phyloP scores from a whole-genome alignment of 176 grass and related monocot genomes.

The Puccinellia tenuiflora region DNA sequence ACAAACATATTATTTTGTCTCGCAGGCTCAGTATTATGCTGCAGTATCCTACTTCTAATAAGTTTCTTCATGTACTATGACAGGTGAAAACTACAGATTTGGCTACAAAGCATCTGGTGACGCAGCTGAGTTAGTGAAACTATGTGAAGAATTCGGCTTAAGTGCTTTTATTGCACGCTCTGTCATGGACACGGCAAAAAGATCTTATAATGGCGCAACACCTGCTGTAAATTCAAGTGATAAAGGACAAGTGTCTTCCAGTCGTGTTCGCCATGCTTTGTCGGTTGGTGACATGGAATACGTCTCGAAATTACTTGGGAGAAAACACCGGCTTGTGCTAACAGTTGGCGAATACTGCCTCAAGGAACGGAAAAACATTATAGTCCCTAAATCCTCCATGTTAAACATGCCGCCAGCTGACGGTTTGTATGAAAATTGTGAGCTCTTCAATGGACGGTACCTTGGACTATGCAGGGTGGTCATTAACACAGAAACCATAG shows the following conservation, averaged over 20 bases:
- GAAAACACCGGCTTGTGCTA: constrained; percentile 82
- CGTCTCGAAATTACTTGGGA: constrained; percentile 62
- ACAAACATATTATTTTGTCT: constrained; percentile 31
- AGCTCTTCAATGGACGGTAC: constrained; percentile 36
- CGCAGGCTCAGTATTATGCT: constrained; percentile 2
- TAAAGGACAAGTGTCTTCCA: constrained; percentile 85
- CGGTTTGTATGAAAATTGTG: constrained; percentile 51
- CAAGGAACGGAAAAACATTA: constrained; percentile 29
- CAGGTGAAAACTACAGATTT: constrained; percentile 98
- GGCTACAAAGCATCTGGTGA: constrained; percentile 98
- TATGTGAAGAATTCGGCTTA: constrained; percentile 50
- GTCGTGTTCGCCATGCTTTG: constrained; percentile 72
- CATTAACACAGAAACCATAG: constrained; percentile 31
- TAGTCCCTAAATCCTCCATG: constrained; percentile 47
- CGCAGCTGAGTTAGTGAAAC: constrained; percentile 47
- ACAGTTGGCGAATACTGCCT: constrained; percentile 31
- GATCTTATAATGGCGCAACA: constrained; percentile 41
- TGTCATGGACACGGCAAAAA: constrained; percentile 49
- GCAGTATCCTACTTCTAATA: not conserved
- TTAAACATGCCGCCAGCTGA: constrained; percentile 70
- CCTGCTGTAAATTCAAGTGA: constrained; percentile 55
- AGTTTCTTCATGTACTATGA: constrained; percentile 25
- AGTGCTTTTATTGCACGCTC: constrained; percentile 46
- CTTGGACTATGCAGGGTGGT: constrained; percentile 48
- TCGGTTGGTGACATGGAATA: constrained; percentile 69